Evolutionary conservation across 2,329 filamentous ascomycete genomes (phyloP).

Genomic region (Bipolaris bicolor): DNA sequence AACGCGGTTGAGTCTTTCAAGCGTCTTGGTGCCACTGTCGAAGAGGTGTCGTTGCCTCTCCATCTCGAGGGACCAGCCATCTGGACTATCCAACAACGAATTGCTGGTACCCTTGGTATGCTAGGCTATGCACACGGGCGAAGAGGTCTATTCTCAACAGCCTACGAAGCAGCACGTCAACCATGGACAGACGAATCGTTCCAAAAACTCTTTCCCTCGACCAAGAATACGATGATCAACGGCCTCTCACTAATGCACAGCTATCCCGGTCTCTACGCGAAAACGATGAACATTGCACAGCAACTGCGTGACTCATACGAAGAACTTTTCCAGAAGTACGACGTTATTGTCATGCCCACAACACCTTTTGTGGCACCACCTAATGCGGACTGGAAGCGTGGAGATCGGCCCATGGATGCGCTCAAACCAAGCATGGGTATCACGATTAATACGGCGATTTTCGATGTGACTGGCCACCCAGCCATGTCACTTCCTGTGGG

Average conservation of each 20-base stretch:
- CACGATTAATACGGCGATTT: slow-evolving; percentile 38
- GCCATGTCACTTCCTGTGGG: slow-evolving; percentile 39
- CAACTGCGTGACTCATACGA: slow-evolving; percentile 50
- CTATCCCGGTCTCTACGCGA: slow-evolving; percentile 50
- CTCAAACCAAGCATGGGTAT: slow-evolving; percentile 40
- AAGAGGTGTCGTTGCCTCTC: slow-evolving; percentile 33
- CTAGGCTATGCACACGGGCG: slow-evolving; percentile 30
- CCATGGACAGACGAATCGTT: slow-evolving; percentile 59
- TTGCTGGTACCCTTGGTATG: slow-evolving; percentile 54
- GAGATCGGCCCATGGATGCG: slow-evolving; percentile 36
- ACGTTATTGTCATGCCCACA: slow-evolving; percentile 53
- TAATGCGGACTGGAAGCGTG: slow-evolving; percentile 33
- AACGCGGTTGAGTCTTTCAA: slow-evolving; percentile 49
- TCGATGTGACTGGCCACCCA: slow-evolving; percentile 41
- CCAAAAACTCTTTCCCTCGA: slow-evolving; percentile 54
- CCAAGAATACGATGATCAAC: slow-evolving; percentile 57
- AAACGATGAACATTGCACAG: slow-evolving; percentile 51
- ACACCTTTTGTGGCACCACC: slow-evolving; percentile 34
- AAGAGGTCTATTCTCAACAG: slow-evolving; percentile 30
- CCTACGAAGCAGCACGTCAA: slow-evolving; percentile 53
- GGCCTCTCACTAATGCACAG: slow-evolving; percentile 49
- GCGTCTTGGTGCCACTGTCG: slow-evolving; percentile 56
- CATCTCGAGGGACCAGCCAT: slow-evolving; percentile 50
- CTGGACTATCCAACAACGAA: slow-evolving; percentile 49
- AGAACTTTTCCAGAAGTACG: slow-evolving; percentile 44